Conservation (phyloP, 2,329 filamentous ascomycete genomes). For the Sclerotinia nivalis region DNA sequence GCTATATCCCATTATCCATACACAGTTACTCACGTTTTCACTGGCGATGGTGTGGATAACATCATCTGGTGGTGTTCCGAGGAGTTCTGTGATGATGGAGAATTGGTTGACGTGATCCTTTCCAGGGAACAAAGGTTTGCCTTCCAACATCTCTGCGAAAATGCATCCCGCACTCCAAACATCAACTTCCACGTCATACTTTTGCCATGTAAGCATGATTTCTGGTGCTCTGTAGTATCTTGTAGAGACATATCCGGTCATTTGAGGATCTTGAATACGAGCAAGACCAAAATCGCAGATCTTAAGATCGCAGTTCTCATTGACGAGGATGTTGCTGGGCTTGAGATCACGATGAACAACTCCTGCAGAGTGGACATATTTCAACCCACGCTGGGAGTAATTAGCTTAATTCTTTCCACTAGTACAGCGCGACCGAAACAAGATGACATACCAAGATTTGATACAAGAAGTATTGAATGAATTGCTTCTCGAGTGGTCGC, state of each 20-base stretch:
- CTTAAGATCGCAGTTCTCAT: conserved; percentile 99
- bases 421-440: neutral
- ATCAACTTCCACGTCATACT: conserved; percentile 98
- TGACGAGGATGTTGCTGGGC: conserved; percentile 98
- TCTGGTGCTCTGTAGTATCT: conserved; percentile 98
- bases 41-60: conserved; percentile 98
- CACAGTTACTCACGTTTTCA: conserved; percentile 72
- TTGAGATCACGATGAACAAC: conserved; percentile 98
- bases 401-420: conserved; percentile 25
- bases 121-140: conserved; percentile 95
- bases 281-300: conserved; percentile 99
- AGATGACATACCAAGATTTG: conserved; percentile 80
- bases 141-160: conserved; percentile 98
- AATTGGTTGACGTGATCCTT: conserved; percentile 99
- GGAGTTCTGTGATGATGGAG: conserved; percentile 96
- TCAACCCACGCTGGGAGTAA: conserved; percentile 75
- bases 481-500: conserved; percentile 95
- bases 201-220: conserved; percentile 99
- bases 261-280: conserved; percentile 97
- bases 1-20: conserved; percentile 27
- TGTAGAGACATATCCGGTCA: conserved; percentile 99
- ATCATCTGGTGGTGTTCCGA: conserved; percentile 95
- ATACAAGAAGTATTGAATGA: conserved; percentile 99
- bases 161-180: conserved; percentile 99
- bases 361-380: conserved; percentile 98